A percentile compares a stretch with the other conserved stretches of the same genome.
These are phyloP conservation scores for Taphrina sp. DNA, from an alignment of 1,139 yeast genomes.

Conservation along the genomic window DNA sequence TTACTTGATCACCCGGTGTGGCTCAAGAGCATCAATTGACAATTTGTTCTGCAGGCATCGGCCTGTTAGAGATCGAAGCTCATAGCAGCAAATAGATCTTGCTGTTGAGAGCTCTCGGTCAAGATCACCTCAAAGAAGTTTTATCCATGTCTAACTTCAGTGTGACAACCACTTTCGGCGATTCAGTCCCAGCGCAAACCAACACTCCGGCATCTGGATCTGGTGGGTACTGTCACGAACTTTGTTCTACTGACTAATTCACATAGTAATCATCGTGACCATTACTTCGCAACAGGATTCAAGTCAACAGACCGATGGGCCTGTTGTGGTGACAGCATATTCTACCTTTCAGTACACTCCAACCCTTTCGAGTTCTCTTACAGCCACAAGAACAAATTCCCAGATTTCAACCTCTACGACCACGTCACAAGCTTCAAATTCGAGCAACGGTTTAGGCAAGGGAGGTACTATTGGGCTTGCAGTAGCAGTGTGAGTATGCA, in stretches of 20 bases:
- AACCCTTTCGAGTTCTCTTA: not conserved
- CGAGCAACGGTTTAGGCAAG: slow-evolving; percentile 9
- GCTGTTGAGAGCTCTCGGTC: no score
- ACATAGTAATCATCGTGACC: slow-evolving; percentile 26
- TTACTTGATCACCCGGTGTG: no score
- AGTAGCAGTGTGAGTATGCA: slow-evolving; percentile 26
- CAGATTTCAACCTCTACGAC: slow-evolving; percentile 2
- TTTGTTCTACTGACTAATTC: no score
- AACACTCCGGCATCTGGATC: no score
- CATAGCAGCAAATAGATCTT: no score
- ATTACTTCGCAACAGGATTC: slow-evolving; percentile 21
- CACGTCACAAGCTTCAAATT: not conserved
- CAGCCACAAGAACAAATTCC: slow-evolving; percentile 9
- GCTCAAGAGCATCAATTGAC: no score
- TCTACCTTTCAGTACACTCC: slow-evolving; percentile 29
- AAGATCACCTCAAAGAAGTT: no score
- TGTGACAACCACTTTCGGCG: not conserved
- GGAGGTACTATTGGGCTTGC: slow-evolving; percentile 30
- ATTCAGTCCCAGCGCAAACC: no score
- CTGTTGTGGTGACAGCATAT: slow-evolving; percentile 23
- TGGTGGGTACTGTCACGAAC: no score
- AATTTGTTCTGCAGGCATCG: no score
- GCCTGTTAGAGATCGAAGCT: no score
- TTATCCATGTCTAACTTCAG: not conserved
- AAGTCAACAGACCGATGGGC: slow-evolving; percentile 1